phyloP scores from a whole-genome alignment of 2,329 filamentous ascomycete species.

The Trichophaea hybrida region DNA sequence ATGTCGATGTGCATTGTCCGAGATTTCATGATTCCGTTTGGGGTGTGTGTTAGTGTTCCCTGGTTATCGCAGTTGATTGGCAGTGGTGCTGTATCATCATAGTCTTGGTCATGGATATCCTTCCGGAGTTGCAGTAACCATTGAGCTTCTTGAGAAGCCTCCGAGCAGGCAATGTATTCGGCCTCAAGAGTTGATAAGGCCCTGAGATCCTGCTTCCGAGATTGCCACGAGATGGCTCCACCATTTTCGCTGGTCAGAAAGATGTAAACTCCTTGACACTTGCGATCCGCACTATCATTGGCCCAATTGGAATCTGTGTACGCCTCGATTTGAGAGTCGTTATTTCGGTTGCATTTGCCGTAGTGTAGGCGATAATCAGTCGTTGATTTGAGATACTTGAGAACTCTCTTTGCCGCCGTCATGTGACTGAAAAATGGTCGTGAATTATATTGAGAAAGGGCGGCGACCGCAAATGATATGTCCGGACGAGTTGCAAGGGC shows the following conservation, averaged over 20 bases:
- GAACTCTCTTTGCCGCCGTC: slow-evolving; percentile 3
- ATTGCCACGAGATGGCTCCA: slow-evolving; percentile 25
- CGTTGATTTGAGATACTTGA: slow-evolving; percentile 5
- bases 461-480: not conserved
- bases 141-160: not conserved
- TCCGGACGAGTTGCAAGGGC: not conserved
- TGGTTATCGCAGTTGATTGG: too few relatives aligned
- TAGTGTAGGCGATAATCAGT: too few relatives aligned
- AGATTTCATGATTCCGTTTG: too few relatives aligned
- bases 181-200: slow-evolving; percentile 23
- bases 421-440: slow-evolving; percentile 1
- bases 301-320: slow-evolving; percentile 25
- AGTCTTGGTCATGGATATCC: too few relatives aligned
- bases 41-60: too few relatives aligned
- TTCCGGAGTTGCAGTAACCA: not conserved
- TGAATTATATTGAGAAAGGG: not conserved
- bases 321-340: slow-evolving; percentile 13
- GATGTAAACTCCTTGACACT: slow-evolving; percentile 24
- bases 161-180: slow-evolving; percentile 21
- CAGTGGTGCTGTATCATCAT: too few relatives aligned
- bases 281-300: slow-evolving; percentile 15
- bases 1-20: too few relatives aligned
- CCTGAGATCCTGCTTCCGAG: slow-evolving; percentile 23
- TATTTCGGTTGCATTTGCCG: too few relatives aligned
- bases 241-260: slow-evolving; percentile 25